Evolutionary conservation across 371 early-diverging fungal species (phyloP), one percentile per base, ranked within the genome.

Genomic region (Funneliformis caledonium): DNA sequence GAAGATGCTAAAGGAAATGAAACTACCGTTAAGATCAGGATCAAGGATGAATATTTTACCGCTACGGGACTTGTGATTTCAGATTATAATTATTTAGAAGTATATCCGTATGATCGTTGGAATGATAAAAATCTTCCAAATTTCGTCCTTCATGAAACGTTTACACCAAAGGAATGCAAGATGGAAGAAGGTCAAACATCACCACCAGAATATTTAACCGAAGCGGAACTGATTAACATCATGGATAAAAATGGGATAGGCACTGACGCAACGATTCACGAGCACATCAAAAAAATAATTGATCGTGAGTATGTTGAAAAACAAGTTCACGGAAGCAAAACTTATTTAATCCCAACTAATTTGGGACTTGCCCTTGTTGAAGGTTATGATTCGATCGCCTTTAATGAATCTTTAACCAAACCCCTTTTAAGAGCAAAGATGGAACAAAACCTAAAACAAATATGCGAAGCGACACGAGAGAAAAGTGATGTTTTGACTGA

Each of bases 231-330:
- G 52, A 98, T 99, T 83, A 87, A 89, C 2, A 83, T 96, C 50
- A 99, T 99, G 99, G 99, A 99, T 85, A 94, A 95, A 85, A 94
- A 97, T 83, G 98, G 98, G 42, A 99, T 99, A 65, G 93, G 99
- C 5, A 99, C 99, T 4, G 99, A 99, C 86, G 99, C 99, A 0
- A 99, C 99, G 0, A 99, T 99, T 68, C 97, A 97, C 47, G 99
- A 99, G 61, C 99, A 99, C 80, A 99, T 99, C 82, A 96, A 98
- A 81, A 99, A 94, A 81, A 95, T 99, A 37, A 90, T 94, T 6
- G 95, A 94, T 8, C 92, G 99, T 61, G 91, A 95, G 60, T 99
- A 99, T 85, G 94, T 92, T 0, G 89, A 88, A 72, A 95, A 97
- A 77, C 88, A 90, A 22, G 85, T 84, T 2, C 79, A 81, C 5